Evolutionary conservation across 2,329 filamentous ascomycete species (phyloP).

Genomic region (Ophiostoma sp.): DNA sequence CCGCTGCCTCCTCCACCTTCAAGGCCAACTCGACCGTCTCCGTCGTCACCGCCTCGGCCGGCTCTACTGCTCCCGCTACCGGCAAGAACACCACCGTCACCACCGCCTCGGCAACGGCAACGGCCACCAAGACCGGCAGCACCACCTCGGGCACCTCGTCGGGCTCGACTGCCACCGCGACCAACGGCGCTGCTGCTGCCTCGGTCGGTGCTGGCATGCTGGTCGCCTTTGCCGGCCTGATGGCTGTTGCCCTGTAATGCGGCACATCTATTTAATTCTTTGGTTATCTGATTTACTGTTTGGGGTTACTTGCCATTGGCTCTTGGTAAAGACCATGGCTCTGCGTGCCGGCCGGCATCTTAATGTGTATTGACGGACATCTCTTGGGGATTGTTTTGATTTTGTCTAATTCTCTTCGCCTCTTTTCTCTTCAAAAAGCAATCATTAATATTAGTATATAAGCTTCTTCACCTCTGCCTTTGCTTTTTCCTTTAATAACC

Average conservation of each 20-base stretch:
- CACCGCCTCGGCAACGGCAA: conserved; percentile 17
- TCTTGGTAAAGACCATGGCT: not conserved
- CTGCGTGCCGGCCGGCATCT: not conserved
- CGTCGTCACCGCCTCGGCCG: conserved; percentile 17
- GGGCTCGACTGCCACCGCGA: not conserved
- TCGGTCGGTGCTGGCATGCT: conserved; percentile 18
- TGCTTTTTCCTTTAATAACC: not conserved
- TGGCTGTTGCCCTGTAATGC: conserved; percentile 21
- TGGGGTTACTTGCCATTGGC: not conserved
- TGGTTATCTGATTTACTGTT: not conserved
- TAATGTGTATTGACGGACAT: conserved; percentile 18
- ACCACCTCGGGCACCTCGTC: conserved; percentile 11
- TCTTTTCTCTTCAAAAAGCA: conserved; percentile 6
- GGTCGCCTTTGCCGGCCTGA: conserved; percentile 18
- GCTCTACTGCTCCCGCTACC: not conserved
- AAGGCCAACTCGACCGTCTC: conserved; percentile 40
- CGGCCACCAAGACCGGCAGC: conserved; percentile 14
- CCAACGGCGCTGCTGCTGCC: conserved; percentile 17
- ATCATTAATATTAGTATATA: conserved; percentile 1
- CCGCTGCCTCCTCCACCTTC: conserved; percentile 32
- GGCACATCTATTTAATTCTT: not conserved
- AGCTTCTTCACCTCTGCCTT: not conserved
- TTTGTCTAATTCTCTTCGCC: not conserved
- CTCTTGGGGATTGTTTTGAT: not conserved
- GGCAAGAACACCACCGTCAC: conserved; percentile 23